Conservation (phyloP, 2,329 filamentous ascomycete genomes). For the Chaetomium sp. region DNA sequence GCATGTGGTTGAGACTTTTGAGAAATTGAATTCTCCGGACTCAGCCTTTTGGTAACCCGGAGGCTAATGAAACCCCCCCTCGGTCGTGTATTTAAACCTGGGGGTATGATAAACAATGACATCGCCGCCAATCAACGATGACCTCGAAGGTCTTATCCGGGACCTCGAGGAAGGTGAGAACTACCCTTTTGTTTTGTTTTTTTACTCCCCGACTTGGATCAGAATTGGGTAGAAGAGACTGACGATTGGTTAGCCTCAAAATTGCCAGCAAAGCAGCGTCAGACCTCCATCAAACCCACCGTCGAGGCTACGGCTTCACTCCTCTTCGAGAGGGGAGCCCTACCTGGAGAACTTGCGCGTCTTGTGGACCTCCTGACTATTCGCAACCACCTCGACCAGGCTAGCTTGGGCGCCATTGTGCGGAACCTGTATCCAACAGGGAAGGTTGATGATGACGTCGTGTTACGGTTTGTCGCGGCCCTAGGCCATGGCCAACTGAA, state of each 20-base stretch:
- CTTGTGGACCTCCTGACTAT: constrained; percentile 62
- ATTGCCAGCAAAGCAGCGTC: constrained; percentile 59
- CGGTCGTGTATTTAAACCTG: background rate
- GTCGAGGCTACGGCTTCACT: constrained; percentile 57
- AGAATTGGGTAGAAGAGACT: background rate
- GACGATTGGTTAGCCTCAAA: constrained; percentile 43
- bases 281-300: constrained; percentile 53
- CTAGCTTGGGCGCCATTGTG: constrained; percentile 60
- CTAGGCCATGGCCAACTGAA: constrained; percentile 75
- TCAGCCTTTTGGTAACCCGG: no score
- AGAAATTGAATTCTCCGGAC: no score
- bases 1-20: no score
- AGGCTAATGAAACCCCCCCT: background rate
- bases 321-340: constrained; percentile 63
- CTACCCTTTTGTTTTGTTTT: background rate
- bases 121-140: constrained; percentile 7
- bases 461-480: constrained; percentile 62
- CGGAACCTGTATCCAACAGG: constrained; percentile 71
- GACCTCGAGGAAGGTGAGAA: constrained; percentile 22
- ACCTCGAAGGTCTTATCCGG: constrained; percentile 18
- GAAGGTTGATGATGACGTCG: constrained; percentile 51
- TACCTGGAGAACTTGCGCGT: constrained; percentile 50
- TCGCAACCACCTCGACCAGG: constrained; percentile 68
- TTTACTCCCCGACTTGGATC: no score
- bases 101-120: background rate